A percentile compares a stretch with the other conserved stretches of the same genome.
phyloP scores from a whole-genome alignment of 768 basidiomycete species.

The Megacollybia marginata region DNA sequence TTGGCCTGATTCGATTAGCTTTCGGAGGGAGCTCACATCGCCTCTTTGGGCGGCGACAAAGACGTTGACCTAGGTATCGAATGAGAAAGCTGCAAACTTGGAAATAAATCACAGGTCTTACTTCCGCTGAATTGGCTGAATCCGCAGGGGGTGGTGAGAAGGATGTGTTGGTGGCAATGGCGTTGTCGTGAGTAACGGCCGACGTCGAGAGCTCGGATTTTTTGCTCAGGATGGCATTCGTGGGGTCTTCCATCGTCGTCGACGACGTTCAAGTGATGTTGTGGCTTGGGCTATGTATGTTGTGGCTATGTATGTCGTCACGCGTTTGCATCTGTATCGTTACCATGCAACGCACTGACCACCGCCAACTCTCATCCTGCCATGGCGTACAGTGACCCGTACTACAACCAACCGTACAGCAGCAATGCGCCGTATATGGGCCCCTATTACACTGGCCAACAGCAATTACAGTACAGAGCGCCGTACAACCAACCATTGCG shows the following conservation, averaged over 20 bases:
- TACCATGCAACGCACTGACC: no score
- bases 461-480: no score
- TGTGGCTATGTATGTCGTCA: no score
- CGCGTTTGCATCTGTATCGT: no score
- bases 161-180: not conserved
- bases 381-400: no score
- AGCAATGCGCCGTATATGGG: no score
- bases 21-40: conserved; percentile 56
- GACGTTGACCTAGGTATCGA: conserved; percentile 43
- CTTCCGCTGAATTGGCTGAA: not conserved
- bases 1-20: conserved; percentile 64
- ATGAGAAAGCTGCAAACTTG: not conserved
- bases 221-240: conserved; percentile 25
- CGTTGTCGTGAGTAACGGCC: conserved; percentile 22
- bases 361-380: no score
- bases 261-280: no score
- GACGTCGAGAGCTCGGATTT: conserved; percentile 47
- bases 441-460: no score
- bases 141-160: not conserved
- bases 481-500: no score
- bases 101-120: not conserved
- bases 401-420: no score
- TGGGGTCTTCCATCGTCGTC: conserved; percentile 27
- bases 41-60: conserved; percentile 87
- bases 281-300: no score